Evolutionary conservation across 2,329 filamentous ascomycete species (phyloP), one percentile per base, ranked within the genome.

Genomic region (Pseudocercospora vitis): DNA sequence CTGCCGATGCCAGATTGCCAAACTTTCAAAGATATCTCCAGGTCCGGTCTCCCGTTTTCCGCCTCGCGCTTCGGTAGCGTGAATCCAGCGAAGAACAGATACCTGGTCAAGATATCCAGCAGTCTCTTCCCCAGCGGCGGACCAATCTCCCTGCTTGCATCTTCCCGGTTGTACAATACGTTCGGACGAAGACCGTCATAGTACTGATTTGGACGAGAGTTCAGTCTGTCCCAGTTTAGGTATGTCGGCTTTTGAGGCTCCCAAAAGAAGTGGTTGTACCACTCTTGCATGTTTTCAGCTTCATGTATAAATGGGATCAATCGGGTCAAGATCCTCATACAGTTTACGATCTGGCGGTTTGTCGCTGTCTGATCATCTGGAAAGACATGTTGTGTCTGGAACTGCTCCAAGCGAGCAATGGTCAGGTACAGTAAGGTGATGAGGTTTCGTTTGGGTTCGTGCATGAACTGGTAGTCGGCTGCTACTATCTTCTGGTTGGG

Each of bases 1-100:
- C 92, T 97, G 11, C 94, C 94, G 24, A 99, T 92, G 44, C 94
- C 94, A 68, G 89, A 97, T 74, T 96, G 91, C 94, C 94, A 99
- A 69, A 99, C 97, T 50, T 90, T 87, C 73, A 94, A 96, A 6
- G 87, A 88, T 52, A 96, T 88, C 70, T 94, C 62, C 14, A 60
- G 52, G 24, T 66, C 62, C 3, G 63, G 57, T 7, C 50, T 52
- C 7, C 63, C 65, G n/a, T 65, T 46, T 2, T 55, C 58, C 35
- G 64, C 58, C n/a, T 61, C 26, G 51, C 59, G 61, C 35, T 55
- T 60, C 7, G 92, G 89, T 12, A 96, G 81, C 0, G 92, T 96
- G 65, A 99, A 87, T 51, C 91, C 89, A 7, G 88, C 86, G 70
- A 89, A 96, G 80, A 99, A 99, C 35, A 97, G 80, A 49, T 97